Evolutionary conservation across 1,284 basidiomycete species (phyloP), one percentile per base, ranked within the genome.

Genomic region (Tetrapyrgos nigripes): DNA sequence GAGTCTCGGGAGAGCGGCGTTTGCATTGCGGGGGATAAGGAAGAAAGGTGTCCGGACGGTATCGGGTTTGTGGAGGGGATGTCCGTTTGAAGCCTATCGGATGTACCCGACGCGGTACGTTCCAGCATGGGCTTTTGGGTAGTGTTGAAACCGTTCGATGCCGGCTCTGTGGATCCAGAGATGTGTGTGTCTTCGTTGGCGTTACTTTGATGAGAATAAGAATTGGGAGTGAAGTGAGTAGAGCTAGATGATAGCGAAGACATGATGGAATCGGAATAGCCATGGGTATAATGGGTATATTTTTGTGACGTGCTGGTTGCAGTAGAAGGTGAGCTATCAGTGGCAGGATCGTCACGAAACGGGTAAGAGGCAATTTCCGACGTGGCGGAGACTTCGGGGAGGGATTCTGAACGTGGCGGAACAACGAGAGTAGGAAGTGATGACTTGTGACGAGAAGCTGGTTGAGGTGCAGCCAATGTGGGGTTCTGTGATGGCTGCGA

Each of bases 1-100:
- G 88, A 91, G 50, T 88, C 87, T 57, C 82, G 78, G 14, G 77
- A 77, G 23, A 71, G 61, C 1, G 64, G 59, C 33, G 69, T 71
- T 3, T 14, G 33, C 33, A 53, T 46, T 28, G 55, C 51, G 21
- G 59, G 59, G 17, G 55, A 46, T 8, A 61, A 44, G 17, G 51
- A 28, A 29, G 59, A 48, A 9, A 17, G 19, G 17, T 6, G 17
- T 5, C 37, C 19, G 13, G 68, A 70, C 23, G 64, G 49, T 28
- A n/a, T 60, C 57, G 57, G 14, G 40, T 57, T 46, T n/a, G 40
- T 56, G 11, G 29, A 52, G 19, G 33, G 11, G n/a, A n/a, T n/a
- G n/a, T n/a, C n/a, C n/a, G n/a, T n/a, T n/a, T n/a, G n/a, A n/a
- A n/a, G n/a, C n/a, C n/a, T n/a, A n/a, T n/a, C n/a, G n/a, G n/a